Conservation (phyloP, 306 rosid species). For the Morella rubra region DNA sequence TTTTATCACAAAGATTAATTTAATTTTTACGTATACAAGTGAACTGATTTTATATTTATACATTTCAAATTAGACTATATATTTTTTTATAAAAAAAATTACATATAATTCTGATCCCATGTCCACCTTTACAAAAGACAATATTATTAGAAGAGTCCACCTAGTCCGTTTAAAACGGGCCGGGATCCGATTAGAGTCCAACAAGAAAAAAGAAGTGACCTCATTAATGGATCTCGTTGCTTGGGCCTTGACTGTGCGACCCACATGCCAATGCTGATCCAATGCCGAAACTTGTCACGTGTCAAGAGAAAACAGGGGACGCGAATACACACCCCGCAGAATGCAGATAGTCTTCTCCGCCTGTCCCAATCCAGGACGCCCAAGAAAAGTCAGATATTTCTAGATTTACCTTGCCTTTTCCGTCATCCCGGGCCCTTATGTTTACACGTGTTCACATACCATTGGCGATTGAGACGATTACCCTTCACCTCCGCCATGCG, state of each 20-base stretch:
- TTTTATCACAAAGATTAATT: too few relatives aligned
- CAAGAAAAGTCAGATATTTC: conserved; percentile 23
- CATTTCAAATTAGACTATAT: too few relatives aligned
- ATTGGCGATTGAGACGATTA: conserved; percentile 19
- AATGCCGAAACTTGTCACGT: background rate
- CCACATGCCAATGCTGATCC: background rate
- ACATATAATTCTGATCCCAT: too few relatives aligned
- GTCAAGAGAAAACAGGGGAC: background rate
- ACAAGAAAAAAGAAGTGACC: background rate
- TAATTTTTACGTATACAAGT: too few relatives aligned
- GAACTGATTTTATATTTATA: too few relatives aligned
- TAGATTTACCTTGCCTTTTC: conserved; percentile 20
- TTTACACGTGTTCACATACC: conserved; percentile 11
- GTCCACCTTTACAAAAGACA: too few relatives aligned
- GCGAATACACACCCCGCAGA: background rate
- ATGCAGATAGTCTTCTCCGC: background rate
- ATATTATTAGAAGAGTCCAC: too few relatives aligned
- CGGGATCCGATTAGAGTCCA: too few relatives aligned
- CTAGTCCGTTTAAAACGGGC: too few relatives aligned
- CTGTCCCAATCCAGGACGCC: conserved; percentile 6
- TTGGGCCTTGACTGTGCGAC: background rate
- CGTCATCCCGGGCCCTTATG: background rate
- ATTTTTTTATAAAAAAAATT: too few relatives aligned
- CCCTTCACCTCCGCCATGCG: conserved; percentile 14
- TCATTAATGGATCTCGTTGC: background rate